Percentiles rank a stretch among this genome's conserved stretches.
phyloP scores from a whole-genome alignment of 108 stramenopile genomes.

The Nannochloropsis oceanica region DNA sequence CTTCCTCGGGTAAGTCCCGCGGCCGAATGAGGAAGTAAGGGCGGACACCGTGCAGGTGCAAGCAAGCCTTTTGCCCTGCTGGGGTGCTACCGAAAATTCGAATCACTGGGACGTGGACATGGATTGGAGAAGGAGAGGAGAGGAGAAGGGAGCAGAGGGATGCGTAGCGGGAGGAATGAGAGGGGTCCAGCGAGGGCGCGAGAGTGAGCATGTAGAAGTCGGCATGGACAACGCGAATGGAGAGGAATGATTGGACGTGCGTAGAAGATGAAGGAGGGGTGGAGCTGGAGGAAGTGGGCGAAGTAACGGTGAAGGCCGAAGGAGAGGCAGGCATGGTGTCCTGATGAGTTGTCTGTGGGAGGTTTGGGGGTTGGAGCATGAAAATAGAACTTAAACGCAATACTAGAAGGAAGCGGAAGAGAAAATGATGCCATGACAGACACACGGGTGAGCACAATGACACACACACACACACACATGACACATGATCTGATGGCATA shows the following conservation, averaged over 20 bases:
- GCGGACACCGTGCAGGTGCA: conserved; percentile 36
- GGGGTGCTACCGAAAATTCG: conserved; percentile 40
- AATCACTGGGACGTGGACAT: conserved; percentile 11
- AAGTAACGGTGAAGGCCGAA: not conserved
- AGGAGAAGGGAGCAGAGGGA: not conserved
- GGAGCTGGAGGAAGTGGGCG: not conserved
- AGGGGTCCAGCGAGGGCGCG: not conserved
- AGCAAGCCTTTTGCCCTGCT: conserved; percentile 35
- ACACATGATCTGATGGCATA: no score
- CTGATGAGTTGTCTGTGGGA: no score
- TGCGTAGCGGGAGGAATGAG: not conserved
- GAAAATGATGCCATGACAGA: no score
- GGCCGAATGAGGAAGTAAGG: conserved; percentile 32
- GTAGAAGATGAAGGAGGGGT: not conserved
- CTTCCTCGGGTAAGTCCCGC: not conserved
- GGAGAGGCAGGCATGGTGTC: not conserved
- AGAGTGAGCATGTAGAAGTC: conserved; percentile 11
- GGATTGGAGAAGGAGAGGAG: not conserved
- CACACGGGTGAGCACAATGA: no score
- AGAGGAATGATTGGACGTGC: conserved; percentile 1
- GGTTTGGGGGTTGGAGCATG: no score
- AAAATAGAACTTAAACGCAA: no score
- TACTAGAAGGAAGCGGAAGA: no score
- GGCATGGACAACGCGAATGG: conserved; percentile 24
- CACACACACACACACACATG: no score